These are phyloP conservation scores for Solanum microdontum DNA, from an alignment of 257 asterid genomes.

Conservation along the genomic window DNA sequence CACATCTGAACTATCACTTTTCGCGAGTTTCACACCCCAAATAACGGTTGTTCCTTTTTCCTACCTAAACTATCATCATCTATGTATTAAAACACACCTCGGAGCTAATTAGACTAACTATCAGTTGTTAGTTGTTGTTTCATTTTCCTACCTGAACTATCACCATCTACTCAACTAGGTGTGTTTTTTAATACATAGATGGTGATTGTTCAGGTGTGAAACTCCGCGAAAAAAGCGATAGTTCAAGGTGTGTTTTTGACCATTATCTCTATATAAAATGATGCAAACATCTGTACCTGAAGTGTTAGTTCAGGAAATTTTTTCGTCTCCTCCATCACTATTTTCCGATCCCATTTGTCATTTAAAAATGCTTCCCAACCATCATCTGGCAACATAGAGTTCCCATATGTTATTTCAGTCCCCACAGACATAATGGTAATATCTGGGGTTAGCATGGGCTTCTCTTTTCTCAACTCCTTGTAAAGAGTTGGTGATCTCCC, in stretches of 20 bases:
- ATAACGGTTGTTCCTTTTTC: not conserved
- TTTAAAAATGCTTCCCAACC: conserved; percentile 77
- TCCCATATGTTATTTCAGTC: conserved; percentile 91
- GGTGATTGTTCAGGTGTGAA: not conserved
- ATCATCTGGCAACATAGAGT: conserved; percentile 82
- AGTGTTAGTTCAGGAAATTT: conserved; percentile 66
- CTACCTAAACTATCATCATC: not conserved
- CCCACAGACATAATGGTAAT: conserved; percentile 92
- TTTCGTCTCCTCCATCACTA: conserved; percentile 67
- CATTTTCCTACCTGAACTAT: not conserved
- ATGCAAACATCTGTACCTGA: conserved; percentile 36
- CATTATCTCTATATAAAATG: not conserved
- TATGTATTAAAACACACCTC: not conserved
- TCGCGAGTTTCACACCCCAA: not conserved
- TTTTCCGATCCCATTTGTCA: conserved; percentile 82
- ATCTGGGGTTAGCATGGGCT: conserved; percentile 97
- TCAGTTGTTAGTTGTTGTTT: not conserved
- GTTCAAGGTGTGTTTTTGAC: not conserved
- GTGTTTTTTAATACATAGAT: not conserved
- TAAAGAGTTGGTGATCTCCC: conserved; percentile 91
- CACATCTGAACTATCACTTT: not conserved
- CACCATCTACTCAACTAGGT: not conserved
- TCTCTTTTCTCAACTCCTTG: conserved; percentile 84
- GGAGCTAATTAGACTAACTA: not conserved
- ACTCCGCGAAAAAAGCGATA: not conserved